phyloP scores from a whole-genome alignment of 2,329 filamentous ascomycete species.

The Epichloe sibirici region DNA sequence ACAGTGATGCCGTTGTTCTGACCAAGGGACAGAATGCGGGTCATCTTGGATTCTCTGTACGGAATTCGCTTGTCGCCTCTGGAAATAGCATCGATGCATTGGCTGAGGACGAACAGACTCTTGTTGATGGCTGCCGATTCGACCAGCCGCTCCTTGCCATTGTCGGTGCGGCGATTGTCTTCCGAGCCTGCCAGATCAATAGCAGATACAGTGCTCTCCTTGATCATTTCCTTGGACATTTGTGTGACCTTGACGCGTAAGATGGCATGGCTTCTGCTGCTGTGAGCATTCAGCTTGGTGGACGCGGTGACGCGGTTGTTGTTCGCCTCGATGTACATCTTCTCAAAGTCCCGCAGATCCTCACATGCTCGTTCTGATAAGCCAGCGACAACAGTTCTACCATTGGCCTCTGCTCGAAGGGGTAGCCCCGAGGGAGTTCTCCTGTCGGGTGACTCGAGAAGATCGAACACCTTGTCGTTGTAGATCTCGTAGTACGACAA shows the following conservation, averaged over 20 bases:
- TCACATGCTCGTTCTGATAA: conserved; percentile 72
- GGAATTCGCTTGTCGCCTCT: conserved; percentile 66
- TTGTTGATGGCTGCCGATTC: conserved; percentile 98
- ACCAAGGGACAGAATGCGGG: conserved; percentile 77
- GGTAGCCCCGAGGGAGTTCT: conserved; percentile 70
- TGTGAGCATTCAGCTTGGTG: conserved; percentile 87
- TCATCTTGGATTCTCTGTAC: conserved; percentile 96
- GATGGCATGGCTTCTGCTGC: conserved; percentile 80
- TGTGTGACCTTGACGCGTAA: conserved; percentile 82
- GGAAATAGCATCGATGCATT: conserved; percentile 91
- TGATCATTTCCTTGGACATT: conserved; percentile 52
- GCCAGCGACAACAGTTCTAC: conserved; percentile 78
- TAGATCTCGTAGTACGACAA: conserved; percentile 96
- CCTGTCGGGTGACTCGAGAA: conserved; percentile 81
- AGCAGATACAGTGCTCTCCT: conserved; percentile 75
- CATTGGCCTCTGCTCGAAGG: conserved; percentile 73
- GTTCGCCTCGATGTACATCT: conserved; percentile 82
- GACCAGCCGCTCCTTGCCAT: conserved; percentile 82
- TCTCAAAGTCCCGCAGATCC: conserved; percentile 81
- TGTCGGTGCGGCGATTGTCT: conserved; percentile 88
- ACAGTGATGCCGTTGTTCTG: conserved; percentile 93
- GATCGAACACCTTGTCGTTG: conserved; percentile 87
- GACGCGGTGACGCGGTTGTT: conserved; percentile 79
- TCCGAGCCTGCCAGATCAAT: conserved; percentile 94
- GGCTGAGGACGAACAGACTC: conserved; percentile 83